phyloP scores from a whole-genome alignment of 1,284 basidiomycete genomes.

The Malassezia vespertilionis region DNA sequence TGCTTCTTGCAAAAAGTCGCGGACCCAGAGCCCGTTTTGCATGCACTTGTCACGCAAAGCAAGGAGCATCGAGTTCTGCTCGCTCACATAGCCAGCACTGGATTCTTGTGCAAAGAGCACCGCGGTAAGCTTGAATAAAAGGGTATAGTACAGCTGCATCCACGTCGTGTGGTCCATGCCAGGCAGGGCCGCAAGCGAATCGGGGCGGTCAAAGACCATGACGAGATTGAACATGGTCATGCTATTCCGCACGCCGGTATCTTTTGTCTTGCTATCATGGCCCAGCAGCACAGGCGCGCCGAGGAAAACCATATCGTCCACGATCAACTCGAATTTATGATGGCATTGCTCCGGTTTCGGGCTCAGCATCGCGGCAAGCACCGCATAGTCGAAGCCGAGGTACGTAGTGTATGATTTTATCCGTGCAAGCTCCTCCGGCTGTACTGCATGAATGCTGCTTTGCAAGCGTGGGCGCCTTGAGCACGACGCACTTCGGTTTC shows the following conservation, averaged over 20 bases:
- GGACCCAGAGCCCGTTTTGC: conserved; percentile 20
- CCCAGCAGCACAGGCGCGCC: conserved; percentile 77
- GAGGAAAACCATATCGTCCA: conserved; percentile 86
- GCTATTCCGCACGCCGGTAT: not conserved
- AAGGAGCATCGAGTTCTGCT: conserved; percentile 28
- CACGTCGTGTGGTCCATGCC: conserved; percentile 28
- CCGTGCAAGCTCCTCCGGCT: conserved; percentile 9
- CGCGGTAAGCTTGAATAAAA: conserved; percentile 45
- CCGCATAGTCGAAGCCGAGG: conserved; percentile 68
- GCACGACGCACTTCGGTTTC: conserved; percentile 8
- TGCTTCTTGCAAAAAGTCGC: conserved; percentile 16
- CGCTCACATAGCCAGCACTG: conserved; percentile 25
- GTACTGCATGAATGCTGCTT: not conserved
- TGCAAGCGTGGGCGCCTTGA: not conserved
- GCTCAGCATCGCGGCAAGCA: conserved; percentile 69
- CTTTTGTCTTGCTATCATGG: not conserved
- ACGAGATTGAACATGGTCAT: conserved; percentile 41
- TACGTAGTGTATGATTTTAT: conserved; percentile 51
- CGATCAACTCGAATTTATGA: conserved; percentile 81
- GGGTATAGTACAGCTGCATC: conserved; percentile 40
- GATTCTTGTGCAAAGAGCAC: conserved; percentile 40
- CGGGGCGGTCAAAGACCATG: conserved; percentile 39
- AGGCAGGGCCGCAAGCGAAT: conserved; percentile 26
- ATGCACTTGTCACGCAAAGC: conserved; percentile 31
- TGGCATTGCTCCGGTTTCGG: conserved; percentile 71